Evolutionary conservation across 495 filamentous ascomycete species (phyloP), one percentile per base, ranked within the genome.

Genomic region (Extremus antarcticus): DNA sequence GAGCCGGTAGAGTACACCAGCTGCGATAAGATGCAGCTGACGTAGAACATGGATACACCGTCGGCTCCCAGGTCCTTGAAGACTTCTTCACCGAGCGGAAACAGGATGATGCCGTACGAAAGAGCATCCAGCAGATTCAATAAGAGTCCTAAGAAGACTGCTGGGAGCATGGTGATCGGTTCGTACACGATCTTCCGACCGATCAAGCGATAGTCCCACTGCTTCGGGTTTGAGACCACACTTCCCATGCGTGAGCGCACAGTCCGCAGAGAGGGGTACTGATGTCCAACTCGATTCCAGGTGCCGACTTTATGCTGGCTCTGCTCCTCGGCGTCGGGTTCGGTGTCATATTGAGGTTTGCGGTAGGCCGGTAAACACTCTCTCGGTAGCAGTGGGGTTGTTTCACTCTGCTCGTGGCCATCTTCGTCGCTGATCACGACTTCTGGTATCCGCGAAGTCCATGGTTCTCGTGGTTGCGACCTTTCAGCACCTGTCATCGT

Each of bases 21-120:
- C 64, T 98, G 92, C 0, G 94, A 84, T 22, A 98, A 78, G 57
- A 98, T 95, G 54, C 88, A 94, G 73, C 90, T 96, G 58, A 98
- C 86, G 65, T 96, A 98, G 71, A 96, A 98, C 74, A 98, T 97
- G 0, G 94, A 95, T 54, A 98, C 94, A 15, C 92, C 92, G 50
- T 95, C 91, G 2, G 90, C 79, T 2, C 90, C 92, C 22, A 96
- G 78, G 47, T 82, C 74, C 24, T 82, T 75, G 65, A 98, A 98
- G 17, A 94, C 78, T 0, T 84, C 79, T 61, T 86, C 83, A 19
- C 88, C 88, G 22, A 97, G 75, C 3, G 92, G 92, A 58, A 98
- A 98, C 17, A 98, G 70, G 59, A 98, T 97, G 85, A 95, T 91
- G 52, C 89, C 92, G 65, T 98, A 98, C 13, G 91, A 96, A 39